A percentile compares a stretch with the other conserved stretches of the same genome.
These are phyloP conservation scores for Cochlearia excelsa DNA, from an alignment of 345 rosid species.

Conservation along the genomic window DNA sequence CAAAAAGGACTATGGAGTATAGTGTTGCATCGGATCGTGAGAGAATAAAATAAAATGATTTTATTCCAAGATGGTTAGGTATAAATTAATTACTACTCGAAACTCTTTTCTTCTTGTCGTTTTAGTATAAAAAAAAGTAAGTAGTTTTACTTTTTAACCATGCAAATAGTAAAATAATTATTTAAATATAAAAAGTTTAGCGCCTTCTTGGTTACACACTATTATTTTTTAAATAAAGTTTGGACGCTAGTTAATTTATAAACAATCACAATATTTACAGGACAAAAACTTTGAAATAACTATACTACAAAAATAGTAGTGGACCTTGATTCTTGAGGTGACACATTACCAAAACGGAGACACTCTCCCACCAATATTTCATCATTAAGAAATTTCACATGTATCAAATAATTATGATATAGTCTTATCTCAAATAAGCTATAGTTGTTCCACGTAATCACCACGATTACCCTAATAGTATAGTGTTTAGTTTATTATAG, in stretches of 20 bases:
- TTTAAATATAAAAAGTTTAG: no score
- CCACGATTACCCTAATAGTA: not conserved
- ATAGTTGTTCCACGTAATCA: not conserved
- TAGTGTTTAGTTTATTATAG: not conserved
- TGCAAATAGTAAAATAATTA: conserved; percentile 13
- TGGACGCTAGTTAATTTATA: conserved; percentile 1
- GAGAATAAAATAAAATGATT: conserved; percentile 4
- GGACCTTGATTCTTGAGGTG: conserved; percentile 37
- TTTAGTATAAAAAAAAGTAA: not conserved
- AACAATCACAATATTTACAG: conserved; percentile 14
- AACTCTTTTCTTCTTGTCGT: conserved; percentile 1
- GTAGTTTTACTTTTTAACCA: conserved; percentile 26
- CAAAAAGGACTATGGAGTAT: conserved; percentile 23
- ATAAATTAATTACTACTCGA: conserved; percentile 1
- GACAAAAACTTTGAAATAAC: conserved; percentile 25
- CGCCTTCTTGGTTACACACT: not conserved
- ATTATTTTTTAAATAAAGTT: not conserved
- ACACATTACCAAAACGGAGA: conserved; percentile 36
- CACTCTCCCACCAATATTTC: conserved; percentile 36
- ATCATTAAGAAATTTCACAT: conserved; percentile 26
- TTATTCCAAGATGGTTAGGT: conserved; percentile 3
- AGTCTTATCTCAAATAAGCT: not conserved
- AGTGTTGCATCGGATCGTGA: conserved; percentile 35
- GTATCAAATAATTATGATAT: not conserved
- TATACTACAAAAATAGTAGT: conserved; percentile 30